A percentile compares a stretch with the other conserved stretches of the same genome.
Evolutionary conservation across 2,329 filamentous ascomycete genomes (phyloP).

Genomic region (Gyromitra esculenta): DNA sequence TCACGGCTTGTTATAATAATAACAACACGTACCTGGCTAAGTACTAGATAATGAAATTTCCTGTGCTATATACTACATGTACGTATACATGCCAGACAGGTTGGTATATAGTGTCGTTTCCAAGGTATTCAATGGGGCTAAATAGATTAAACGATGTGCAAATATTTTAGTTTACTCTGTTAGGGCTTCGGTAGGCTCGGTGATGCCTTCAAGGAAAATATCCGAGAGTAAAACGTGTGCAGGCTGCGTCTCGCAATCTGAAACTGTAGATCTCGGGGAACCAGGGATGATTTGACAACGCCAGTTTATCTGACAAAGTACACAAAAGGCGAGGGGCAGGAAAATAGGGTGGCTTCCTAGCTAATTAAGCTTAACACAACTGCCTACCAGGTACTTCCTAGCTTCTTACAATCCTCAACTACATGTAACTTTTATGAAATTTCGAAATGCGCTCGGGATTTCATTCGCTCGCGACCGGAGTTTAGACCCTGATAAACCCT

Average conservation of each 20-base stretch:
- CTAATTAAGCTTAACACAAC: conserved; percentile 11
- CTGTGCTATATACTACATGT: neutral
- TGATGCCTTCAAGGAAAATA: conserved; percentile 2
- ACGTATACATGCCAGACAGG: neutral
- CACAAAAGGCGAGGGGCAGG: neutral
- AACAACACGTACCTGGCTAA: neutral
- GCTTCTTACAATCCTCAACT: neutral
- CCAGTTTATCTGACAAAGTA: neutral
- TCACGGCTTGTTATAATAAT: conserved; percentile 7
- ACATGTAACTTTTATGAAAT: neutral
- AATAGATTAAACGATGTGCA: neutral
- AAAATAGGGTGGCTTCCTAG: neutral
- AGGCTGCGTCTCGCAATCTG: neutral
- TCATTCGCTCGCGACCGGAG: neutral
- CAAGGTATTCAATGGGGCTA: neutral
- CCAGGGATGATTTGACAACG: neutral
- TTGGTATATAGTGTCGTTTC: neutral
- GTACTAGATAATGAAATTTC: neutral
- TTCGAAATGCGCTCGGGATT: neutral
- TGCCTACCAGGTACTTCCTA: neutral
- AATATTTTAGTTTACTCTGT: neutral
- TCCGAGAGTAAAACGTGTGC: conserved; percentile 1
- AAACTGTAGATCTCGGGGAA: conserved; percentile 9
- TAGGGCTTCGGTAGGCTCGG: neutral
- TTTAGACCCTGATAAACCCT: neutral